Percentiles rank a stretch among this genome's conserved stretches.
Evolutionary conservation across 1,284 basidiomycete species (phyloP).

Genomic region (Cryptococcus sp.): DNA sequence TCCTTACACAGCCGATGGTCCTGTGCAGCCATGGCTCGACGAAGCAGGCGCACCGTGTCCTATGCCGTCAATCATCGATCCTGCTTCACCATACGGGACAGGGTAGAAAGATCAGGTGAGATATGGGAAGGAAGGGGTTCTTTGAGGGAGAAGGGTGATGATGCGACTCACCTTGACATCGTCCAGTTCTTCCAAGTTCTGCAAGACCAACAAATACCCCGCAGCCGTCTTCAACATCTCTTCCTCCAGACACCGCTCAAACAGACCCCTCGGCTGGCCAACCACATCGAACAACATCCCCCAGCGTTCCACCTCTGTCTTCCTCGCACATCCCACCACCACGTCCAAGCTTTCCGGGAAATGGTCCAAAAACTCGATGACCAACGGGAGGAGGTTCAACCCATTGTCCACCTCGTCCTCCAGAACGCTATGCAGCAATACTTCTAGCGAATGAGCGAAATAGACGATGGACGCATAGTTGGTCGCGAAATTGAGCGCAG

Average conservation of each 20-base stretch:
- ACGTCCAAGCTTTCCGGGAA: constrained; percentile 87
- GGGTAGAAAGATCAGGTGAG: no score
- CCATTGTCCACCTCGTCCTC: constrained; percentile 70
- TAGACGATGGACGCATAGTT: constrained; percentile 85
- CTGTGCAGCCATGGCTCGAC: constrained; percentile 63
- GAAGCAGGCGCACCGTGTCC: constrained; percentile 72
- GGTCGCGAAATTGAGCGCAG: constrained; percentile 79
- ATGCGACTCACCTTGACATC: constrained; percentile 61
- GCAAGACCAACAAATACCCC: constrained; percentile 87
- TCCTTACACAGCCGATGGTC: constrained; percentile 58
- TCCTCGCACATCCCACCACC: constrained; percentile 91
- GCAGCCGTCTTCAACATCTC: constrained; percentile 81
- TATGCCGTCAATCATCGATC: constrained; percentile 24
- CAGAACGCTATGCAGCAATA: constrained; percentile 85
- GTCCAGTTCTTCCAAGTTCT: constrained; percentile 84
- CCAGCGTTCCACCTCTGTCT: constrained; percentile 94
- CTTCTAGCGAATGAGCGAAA: constrained; percentile 90
- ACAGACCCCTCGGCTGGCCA: constrained; percentile 82
- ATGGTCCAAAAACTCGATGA: constrained; percentile 88
- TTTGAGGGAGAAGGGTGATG: no score
- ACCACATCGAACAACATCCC: constrained; percentile 79
- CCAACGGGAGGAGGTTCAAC: constrained; percentile 57
- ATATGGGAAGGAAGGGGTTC: no score
- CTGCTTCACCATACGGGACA: no score
- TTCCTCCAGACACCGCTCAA: constrained; percentile 78